Conservation (phyloP, 495 filamentous ascomycete species). For the Annulohypoxylon moriforme region DNA sequence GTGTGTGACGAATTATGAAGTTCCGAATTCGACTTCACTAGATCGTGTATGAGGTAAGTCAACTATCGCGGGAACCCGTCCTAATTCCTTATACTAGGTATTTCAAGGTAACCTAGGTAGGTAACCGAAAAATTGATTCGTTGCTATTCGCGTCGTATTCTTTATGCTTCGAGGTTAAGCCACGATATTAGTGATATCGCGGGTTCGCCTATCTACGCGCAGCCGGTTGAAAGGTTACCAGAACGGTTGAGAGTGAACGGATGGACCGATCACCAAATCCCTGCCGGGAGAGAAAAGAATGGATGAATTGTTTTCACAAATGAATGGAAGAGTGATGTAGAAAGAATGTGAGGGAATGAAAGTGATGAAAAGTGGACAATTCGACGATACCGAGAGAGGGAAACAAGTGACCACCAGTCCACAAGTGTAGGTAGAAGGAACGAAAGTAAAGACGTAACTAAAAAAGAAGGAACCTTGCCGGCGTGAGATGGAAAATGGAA, state of each 20-base stretch:
- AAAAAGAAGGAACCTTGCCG: slow-evolving; percentile 18
- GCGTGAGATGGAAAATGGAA: slow-evolving; percentile 8
- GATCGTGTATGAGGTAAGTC: slow-evolving; percentile 32
- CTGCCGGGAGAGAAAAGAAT: slow-evolving; percentile 13
- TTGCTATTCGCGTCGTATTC: slow-evolving; percentile 4
- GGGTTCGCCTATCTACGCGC: slow-evolving; percentile 16
- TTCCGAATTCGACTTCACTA: slow-evolving; percentile 24
- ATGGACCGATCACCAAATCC: slow-evolving; percentile 15
- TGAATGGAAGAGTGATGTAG: slow-evolving; percentile 16
- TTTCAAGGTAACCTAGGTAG: neutral
- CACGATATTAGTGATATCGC: slow-evolving; percentile 26
- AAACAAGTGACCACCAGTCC: slow-evolving; percentile 8
- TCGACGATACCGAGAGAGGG: slow-evolving; percentile 16
- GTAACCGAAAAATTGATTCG: neutral
- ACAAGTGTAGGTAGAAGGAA: neutral
- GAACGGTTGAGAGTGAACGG: slow-evolving; percentile 13
- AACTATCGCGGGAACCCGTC: slow-evolving; percentile 33
- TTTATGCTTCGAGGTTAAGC: slow-evolving; percentile 14
- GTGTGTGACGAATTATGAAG: slow-evolving; percentile 9
- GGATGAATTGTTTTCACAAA: slow-evolving; percentile 20
- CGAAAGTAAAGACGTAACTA: neutral
- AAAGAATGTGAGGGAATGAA: slow-evolving; percentile 21
- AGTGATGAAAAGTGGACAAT: slow-evolving; percentile 21
- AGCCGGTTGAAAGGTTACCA: slow-evolving; percentile 18
- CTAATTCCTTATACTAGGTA: neutral